Percentiles rank a stretch among this genome's conserved stretches.
phyloP scores from a whole-genome alignment of 768 basidiomycete species.

The Boletus bicolor region DNA sequence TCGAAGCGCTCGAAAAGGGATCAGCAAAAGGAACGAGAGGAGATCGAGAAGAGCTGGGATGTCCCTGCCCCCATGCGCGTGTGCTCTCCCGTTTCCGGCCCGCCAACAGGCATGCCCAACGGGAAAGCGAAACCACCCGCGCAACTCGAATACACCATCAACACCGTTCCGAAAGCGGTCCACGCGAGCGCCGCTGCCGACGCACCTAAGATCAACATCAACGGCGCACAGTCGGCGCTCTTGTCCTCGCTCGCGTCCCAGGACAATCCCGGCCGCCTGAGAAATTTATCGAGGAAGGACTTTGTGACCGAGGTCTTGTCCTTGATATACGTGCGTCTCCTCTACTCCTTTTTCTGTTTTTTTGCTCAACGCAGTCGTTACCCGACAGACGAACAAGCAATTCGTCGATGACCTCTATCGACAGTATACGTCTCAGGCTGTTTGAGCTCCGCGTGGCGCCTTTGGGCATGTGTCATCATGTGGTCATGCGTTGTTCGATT shows the following conservation, averaged over 20 bases:
- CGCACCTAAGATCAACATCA: slow-evolving; percentile 15
- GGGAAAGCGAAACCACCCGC: slow-evolving; percentile 22
- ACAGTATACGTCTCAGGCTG: slow-evolving; percentile 39
- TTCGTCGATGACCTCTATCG: slow-evolving; percentile 64
- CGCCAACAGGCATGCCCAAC: slow-evolving; percentile 16
- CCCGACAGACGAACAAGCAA: slow-evolving; percentile 53
- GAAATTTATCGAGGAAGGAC: slow-evolving; percentile 45
- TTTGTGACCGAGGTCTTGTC: slow-evolving; percentile 59
- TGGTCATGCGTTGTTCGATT: neutral
- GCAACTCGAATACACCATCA: slow-evolving; percentile 6
- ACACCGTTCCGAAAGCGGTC: slow-evolving; percentile 3
- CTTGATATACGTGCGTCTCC: slow-evolving; percentile 54
- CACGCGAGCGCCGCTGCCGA: neutral
- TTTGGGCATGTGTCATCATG: neutral
- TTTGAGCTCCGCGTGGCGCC: slow-evolving; percentile 1
- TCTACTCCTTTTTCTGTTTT: neutral
- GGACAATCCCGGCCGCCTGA: slow-evolving; percentile 17
- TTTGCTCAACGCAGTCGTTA: neutral
- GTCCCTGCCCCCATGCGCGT: slow-evolving; percentile 34
- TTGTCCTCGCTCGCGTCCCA: slow-evolving; percentile 22
- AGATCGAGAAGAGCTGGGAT: slow-evolving; percentile 65
- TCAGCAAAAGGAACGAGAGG: slow-evolving; percentile 38
- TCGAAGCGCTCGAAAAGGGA: slow-evolving; percentile 33
- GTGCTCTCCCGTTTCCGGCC: slow-evolving; percentile 16
- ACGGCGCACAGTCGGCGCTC: slow-evolving; percentile 23